Base-by-base conservation (phyloP, 1,139 yeast species). In the Blastobotrys serpentis region DNA sequence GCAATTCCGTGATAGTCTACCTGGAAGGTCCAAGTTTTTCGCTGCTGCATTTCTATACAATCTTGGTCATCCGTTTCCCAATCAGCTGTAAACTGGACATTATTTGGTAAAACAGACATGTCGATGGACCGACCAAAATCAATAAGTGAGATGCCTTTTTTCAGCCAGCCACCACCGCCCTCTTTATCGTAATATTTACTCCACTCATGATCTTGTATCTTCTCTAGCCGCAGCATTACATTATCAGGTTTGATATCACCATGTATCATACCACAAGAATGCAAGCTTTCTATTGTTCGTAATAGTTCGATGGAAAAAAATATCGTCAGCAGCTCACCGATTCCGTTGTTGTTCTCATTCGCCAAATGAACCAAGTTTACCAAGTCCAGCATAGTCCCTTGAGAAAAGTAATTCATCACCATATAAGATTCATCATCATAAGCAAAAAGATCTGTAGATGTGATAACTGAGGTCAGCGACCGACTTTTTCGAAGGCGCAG, bases 51-150 rank as follows among this genome's bases (percentile, higher is more conserved):
- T 59, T 84, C 87, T 2, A 81, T 79, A 62, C 95, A 87, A 59
- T 87, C 95, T 58, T 84, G 92, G 47, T 75, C 74, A 59, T 83
- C 88, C 1, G 82, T 72, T 43, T 73, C 73, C 86, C 88, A 84
- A 56, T 76, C 73, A 13, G 83, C 75, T 26, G 69, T 67, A 64
- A 88, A 89, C 53, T 73, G 73, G 0, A 78, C 78, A 42, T 74
- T 73, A 2, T 64, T 58, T 1, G 64, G 59, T 52, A 83, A 79
- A 33, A 85, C 66, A 0, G 75, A 69, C 66, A 86, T 66, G 61
- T 90, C 97, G 21, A 88, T 77, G 0, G 94, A 82, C 51, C 94
- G 74, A 1, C 95, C 95, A 67, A 86, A 89, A 66, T 89, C 96
- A 55, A 89, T 86, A 45, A 90, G 64, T 16, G 78, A 75, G 3